Conservation (phyloP, 1,284 basidiomycete genomes). For the Ustanciosporium gigantosporum region DNA sequence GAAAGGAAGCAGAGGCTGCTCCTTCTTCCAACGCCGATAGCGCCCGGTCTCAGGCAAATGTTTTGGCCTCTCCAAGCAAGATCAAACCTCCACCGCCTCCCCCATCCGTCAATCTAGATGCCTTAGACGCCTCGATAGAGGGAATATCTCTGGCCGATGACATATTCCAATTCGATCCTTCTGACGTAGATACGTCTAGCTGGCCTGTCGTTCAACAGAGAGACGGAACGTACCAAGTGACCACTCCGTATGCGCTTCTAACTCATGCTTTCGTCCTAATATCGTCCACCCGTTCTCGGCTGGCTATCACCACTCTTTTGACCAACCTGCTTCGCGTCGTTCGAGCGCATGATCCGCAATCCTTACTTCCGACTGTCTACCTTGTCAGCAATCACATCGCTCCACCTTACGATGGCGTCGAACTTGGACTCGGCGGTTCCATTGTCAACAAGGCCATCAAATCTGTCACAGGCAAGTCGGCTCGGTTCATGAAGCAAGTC, state of each 20-base stretch:
- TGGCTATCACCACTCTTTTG: slow-evolving; percentile 75
- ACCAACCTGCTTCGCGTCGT: slow-evolving; percentile 79
- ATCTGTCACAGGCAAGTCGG: slow-evolving; percentile 76
- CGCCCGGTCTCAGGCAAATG: neutral
- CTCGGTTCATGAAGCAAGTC: slow-evolving; percentile 70
- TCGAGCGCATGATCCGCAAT: slow-evolving; percentile 70
- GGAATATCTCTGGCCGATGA: slow-evolving; percentile 54
- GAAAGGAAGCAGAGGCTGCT: neutral
- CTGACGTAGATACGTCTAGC: slow-evolving; percentile 26
- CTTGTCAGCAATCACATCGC: slow-evolving; percentile 83
- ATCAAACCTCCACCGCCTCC: neutral
- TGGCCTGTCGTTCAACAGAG: slow-evolving; percentile 38
- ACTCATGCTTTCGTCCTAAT: slow-evolving; percentile 75
- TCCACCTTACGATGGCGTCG: slow-evolving; percentile 65
- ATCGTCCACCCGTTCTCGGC: slow-evolving; percentile 78
- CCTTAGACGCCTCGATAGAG: slow-evolving; percentile 41
- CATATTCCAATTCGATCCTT: slow-evolving; percentile 58
- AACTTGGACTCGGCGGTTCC: slow-evolving; percentile 65
- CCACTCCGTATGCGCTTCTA: slow-evolving; percentile 78
- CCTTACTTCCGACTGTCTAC: slow-evolving; percentile 81
- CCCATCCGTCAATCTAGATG: slow-evolving; percentile 22
- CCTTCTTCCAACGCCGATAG: neutral
- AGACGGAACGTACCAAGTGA: slow-evolving; percentile 19
- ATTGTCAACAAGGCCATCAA: slow-evolving; percentile 79
- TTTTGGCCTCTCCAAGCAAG: neutral